Base-by-base conservation (phyloP, 805 yeast genomes). In the Lachancea dasiensis region DNA sequence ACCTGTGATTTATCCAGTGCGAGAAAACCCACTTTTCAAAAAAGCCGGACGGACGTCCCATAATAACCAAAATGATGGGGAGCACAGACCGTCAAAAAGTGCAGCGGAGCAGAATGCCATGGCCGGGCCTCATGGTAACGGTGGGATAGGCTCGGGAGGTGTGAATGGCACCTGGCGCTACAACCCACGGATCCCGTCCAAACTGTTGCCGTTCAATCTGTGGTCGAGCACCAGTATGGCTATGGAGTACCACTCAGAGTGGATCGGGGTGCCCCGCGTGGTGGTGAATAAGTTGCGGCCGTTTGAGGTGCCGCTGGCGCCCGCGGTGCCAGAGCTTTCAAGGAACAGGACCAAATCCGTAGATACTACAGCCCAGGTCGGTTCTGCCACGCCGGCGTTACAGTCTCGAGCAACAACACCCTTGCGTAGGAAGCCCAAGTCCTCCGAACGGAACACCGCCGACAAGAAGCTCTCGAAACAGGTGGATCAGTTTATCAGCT, bases 211-310 rank as follows among this genome's bases (percentile, higher is more conserved):
- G 5, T 48, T 41, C 38, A 52, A 44, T 24, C 46, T 51, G 41
- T 58, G 63, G 63, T 45, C 52, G 13, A 41, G 52, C 13, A 50
- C 57, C 13, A 41, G 50, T 18, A 44, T 58, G 50, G 61, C 58
- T 5, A 52, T 58, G 61, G 58, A 58, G 38, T 44, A 46, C 34
- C 54, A 51, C 29, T 56, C 58, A 3, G 63, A 58, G 41, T 58
- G 63, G 63, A 34, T 38, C 4, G 44, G 41, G n/a, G 48, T 58
- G 3, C 63, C 63, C 5, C 40, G 45, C 6, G 44, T 46, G 11
- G 45, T 52, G 13, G 41, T 49, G 8, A 40, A 49, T 30, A 37
- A 44, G 23, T 42, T 58, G 31, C 54, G 48, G 42, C 63, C 63
- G 21, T 56, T 52, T 37, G 34, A 33, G 9, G 16, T 23, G 19